Evolutionary conservation across 2,329 filamentous ascomycete genomes (phyloP), one percentile per base, ranked within the genome.

Genomic region (Pseudogymnoascus sp.): DNA sequence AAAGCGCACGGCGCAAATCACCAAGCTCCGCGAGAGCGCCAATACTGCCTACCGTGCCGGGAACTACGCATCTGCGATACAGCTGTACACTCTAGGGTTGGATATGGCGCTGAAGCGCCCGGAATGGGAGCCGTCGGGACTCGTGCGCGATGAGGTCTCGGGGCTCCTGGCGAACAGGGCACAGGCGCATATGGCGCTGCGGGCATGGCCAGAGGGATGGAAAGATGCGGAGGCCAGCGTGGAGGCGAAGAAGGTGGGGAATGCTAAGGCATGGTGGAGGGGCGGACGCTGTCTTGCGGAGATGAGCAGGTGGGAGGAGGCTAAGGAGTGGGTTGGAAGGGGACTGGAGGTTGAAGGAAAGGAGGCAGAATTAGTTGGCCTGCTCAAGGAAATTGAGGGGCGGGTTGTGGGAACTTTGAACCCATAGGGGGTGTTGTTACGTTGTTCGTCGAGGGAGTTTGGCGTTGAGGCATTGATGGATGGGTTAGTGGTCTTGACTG

Each of bases 261-360:
- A 99, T 74, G 86, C 90, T 1, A 97, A 97, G 84, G 92, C 87
- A 0, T 97, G 93, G 91, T 97, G 91, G 88, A 81, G 94, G 65
- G 81, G 90, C 65, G 94, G 90, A 8, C 86, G 86, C 78, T 95
- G 91, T 72, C 76, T 97, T 72, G 77, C 88, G 67, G 94, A 99
- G 84, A 97, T 97, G 94, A 89, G 89, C 1, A 77, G 93, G 64
- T 77, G 90, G 71, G 86, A 90, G 62, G 93, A 97, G 83, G 92
- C 92, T 0, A 80, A 80, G 69, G 85, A 87, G 66, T 95, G 92
- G 85, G 82, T 96, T 41, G 82, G 81, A 67, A 82, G 84, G 71
- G 92, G 85, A 0, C 75, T 96, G 63, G 93, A 96, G 79, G 86
- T 92, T 73, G 92, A 96, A 78, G 89, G 88, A 10, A 85, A 83